Conservation (phyloP, 305 asterid species). For the Caryopteris hybrid region DNA sequence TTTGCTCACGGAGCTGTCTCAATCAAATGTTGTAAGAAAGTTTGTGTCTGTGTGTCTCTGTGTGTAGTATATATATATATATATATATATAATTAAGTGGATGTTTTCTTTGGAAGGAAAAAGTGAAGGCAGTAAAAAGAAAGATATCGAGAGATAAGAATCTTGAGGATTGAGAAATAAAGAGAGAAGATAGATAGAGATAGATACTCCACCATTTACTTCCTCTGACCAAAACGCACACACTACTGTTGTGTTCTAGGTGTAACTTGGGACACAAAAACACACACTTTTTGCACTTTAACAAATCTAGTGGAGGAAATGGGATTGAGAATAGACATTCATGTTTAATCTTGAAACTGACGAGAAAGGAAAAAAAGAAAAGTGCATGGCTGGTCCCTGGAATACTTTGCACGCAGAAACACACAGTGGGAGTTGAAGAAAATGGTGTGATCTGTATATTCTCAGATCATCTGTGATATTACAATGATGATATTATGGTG, state of each 20-base stretch:
- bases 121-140: slow-evolving; percentile 14
- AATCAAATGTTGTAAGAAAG: no score
- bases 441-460: neutral
- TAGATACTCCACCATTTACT: no score
- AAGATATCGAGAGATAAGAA: slow-evolving; percentile 30
- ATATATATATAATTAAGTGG: no score
- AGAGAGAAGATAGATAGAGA: neutral
- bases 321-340: slow-evolving; percentile 19
- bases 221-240: no score
- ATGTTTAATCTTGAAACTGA: neutral
- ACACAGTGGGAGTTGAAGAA: neutral
- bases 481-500: slow-evolving; percentile 15
- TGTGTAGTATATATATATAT: no score
- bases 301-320: slow-evolving; percentile 29
- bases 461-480: no score
- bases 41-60: no score
- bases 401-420: slow-evolving; percentile 14
- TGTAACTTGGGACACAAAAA: slow-evolving; percentile 16
- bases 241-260: slow-evolving; percentile 1
- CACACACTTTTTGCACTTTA: slow-evolving; percentile 33
- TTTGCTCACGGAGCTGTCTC: slow-evolving; percentile 19
- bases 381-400: no score
- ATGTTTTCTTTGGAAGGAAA: slow-evolving; percentile 23
- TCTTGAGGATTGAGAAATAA: slow-evolving; percentile 24
- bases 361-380: neutral